A percentile compares a stretch with the other conserved stretches of the same genome.
Conservation (phyloP, 495 filamentous ascomycete genomes). For the Platismatia glauca region DNA sequence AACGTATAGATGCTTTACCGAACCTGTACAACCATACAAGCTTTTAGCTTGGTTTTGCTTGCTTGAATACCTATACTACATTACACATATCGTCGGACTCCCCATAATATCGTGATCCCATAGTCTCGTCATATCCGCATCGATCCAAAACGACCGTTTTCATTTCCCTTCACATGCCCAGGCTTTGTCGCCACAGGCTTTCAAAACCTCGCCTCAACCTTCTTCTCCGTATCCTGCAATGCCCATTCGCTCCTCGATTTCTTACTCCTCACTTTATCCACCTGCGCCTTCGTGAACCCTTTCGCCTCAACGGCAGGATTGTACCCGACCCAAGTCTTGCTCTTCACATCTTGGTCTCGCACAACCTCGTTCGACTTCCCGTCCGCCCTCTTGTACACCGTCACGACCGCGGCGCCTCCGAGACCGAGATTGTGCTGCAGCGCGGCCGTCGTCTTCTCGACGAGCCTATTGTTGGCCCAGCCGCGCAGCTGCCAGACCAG, state of each 20-base stretch:
- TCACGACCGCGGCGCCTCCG: constrained; percentile 84
- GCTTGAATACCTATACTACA: background rate
- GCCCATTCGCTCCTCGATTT: constrained; percentile 62
- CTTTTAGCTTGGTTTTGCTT: too few relatives aligned
- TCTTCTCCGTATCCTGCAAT: constrained; percentile 60
- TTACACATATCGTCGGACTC: too few relatives aligned
- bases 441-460: constrained; percentile 57
- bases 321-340: constrained; percentile 65
- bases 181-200: background rate
- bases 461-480: constrained; percentile 85
- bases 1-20: too few relatives aligned
- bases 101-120: background rate
- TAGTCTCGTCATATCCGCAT: background rate
- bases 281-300: constrained; percentile 73
- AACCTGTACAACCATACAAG: too few relatives aligned
- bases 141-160: background rate
- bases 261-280: constrained; percentile 60
- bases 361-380: constrained; percentile 52
- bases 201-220: constrained; percentile 56
- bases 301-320: constrained; percentile 88
- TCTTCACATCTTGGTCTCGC: constrained; percentile 48
- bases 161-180: background rate
- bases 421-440: constrained; percentile 93
- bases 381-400: constrained; percentile 84
- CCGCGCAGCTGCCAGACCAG: constrained; percentile 92